phyloP scores from a whole-genome alignment of 148 eudicot species.

The Arbutus unedo region DNA sequence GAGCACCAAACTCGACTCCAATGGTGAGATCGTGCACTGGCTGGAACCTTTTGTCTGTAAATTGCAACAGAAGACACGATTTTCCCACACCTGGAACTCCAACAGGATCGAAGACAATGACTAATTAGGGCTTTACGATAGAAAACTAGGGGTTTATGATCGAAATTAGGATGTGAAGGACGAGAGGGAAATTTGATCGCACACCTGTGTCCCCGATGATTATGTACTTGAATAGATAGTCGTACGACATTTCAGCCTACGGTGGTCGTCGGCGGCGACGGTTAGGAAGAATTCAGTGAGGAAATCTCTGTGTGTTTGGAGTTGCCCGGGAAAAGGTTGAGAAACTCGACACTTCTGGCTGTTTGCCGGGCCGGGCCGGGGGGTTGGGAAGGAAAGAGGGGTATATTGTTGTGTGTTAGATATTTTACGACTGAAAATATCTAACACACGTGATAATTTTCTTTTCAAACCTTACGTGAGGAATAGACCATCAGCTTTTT shows the following conservation, averaged over 20 bases:
- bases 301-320: too few species aligned
- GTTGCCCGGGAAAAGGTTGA: too few species aligned
- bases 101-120: background rate
- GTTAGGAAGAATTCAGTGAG: background rate
- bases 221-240: constrained; percentile 74
- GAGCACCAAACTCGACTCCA: constrained; percentile 78
- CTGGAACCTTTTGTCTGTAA: constrained; percentile 74
- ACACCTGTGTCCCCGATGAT: constrained; percentile 74
- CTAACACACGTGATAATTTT: too few species aligned
- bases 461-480: too few species aligned
- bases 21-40: constrained; percentile 81
- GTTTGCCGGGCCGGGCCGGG: too few species aligned
- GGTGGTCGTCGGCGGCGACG: background rate
- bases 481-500: too few species aligned
- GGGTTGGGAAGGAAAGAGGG: too few species aligned
- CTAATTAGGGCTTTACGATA: background rate
- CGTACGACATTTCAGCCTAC: constrained; percentile 46
- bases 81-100: constrained; percentile 60
- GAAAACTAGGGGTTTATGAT: too few species aligned
- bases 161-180: too few species aligned
- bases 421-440: too few species aligned
- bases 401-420: too few species aligned
- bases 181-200: background rate
- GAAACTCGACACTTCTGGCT: too few species aligned
- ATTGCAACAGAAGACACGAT: constrained; percentile 71